phyloP scores from a whole-genome alignment of 1,284 basidiomycete genomes.

The Megacollybia platyphylla region DNA sequence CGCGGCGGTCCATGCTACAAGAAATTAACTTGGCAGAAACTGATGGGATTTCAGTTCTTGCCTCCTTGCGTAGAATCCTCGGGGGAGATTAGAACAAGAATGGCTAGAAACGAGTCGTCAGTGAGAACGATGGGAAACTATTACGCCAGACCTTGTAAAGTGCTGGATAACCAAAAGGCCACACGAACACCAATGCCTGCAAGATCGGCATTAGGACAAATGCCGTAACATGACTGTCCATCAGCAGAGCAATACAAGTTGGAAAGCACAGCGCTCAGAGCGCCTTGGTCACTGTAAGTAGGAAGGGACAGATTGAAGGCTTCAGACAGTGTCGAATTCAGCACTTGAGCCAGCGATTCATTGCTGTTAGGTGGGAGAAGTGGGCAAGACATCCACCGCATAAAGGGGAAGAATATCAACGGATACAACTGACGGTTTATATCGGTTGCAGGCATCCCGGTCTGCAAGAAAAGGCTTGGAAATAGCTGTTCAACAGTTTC shows the following conservation, averaged over 20 bases:
- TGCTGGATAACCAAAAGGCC: neutral
- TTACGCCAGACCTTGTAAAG: neutral
- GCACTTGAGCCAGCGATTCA: neutral
- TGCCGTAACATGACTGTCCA: neutral
- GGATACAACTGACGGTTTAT: too few species aligned
- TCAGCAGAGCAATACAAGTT: neutral
- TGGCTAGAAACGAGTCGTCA: neutral
- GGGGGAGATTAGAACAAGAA: neutral
- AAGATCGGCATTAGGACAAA: neutral
- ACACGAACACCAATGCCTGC: neutral
- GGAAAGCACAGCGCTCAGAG: neutral
- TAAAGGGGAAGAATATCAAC: too few species aligned
- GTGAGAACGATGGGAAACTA: neutral
- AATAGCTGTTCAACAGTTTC: too few species aligned
- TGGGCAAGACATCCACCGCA: neutral
- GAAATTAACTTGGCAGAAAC: neutral
- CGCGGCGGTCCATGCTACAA: constrained; percentile 11
- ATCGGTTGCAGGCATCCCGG: too few species aligned
- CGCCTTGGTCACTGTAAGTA: neutral
- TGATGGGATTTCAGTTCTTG: neutral
- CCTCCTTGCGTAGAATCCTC: neutral
- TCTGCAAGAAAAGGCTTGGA: too few species aligned
- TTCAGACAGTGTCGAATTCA: neutral
- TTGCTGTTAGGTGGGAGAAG: neutral
- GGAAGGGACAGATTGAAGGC: neutral